Evolutionary conservation across 257 asterid species (phyloP).

Genomic region (Anisodus acutangulus): DNA sequence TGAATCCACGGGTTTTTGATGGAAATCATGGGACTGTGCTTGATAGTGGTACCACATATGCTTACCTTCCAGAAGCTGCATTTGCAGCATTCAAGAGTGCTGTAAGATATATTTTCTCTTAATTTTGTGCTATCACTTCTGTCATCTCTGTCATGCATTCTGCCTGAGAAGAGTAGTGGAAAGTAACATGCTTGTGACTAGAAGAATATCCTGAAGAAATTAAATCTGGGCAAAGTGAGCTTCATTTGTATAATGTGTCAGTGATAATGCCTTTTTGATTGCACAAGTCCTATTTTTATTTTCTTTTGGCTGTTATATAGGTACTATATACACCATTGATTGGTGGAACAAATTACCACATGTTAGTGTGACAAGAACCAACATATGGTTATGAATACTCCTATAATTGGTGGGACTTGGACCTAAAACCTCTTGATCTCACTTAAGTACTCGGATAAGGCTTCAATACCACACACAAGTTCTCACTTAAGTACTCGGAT

Average conservation of each 20-base stretch:
- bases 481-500: background rate
- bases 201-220: slow-evolving; percentile 25
- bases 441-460: background rate
- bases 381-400: background rate
- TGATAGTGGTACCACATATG: slow-evolving; percentile 99
- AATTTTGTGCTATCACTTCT: slow-evolving; percentile 28
- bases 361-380: slow-evolving; percentile 10
- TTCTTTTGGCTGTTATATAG: background rate
- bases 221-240: slow-evolving; percentile 14
- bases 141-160: slow-evolving; percentile 10
- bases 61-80: slow-evolving; percentile 91
- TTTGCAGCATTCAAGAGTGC: slow-evolving; percentile 82
- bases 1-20: slow-evolving; percentile 72
- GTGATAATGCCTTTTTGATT: background rate
- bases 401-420: slow-evolving; percentile 14
- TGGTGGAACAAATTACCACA: slow-evolving; percentile 17
- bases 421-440: slow-evolving; percentile 17
- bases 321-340: slow-evolving; percentile 10
- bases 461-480: slow-evolving; percentile 6
- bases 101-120: slow-evolving; percentile 59
- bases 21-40: slow-evolving; percentile 90
- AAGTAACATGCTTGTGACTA: slow-evolving; percentile 5
- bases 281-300: background rate
- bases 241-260: slow-evolving; percentile 23
- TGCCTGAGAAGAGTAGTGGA: slow-evolving; percentile 25